Percentiles rank a stretch among this genome's conserved stretches.
phyloP scores from a whole-genome alignment of 208 protist species.

The Strigomonas culicis region DNA sequence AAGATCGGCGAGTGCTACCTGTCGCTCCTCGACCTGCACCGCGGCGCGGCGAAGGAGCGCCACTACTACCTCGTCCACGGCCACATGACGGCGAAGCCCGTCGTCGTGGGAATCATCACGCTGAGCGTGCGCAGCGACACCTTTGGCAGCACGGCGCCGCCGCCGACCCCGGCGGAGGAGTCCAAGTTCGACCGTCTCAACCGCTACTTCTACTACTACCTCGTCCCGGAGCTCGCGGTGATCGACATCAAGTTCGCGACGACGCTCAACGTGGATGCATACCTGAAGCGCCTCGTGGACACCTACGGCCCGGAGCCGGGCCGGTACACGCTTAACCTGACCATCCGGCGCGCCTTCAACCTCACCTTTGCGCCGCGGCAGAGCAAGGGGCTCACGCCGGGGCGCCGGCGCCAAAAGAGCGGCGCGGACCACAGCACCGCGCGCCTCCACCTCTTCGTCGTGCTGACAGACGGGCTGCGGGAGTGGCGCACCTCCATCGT shows the following conservation, averaged over 20 bases:
- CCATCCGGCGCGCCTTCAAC: conserved; percentile 39
- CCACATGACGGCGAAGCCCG: conserved; percentile 25
- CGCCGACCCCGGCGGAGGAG: conserved; percentile 32
- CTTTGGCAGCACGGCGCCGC: conserved; percentile 40
- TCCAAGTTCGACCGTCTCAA: conserved; percentile 43
- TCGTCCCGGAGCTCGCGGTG: conserved; percentile 44
- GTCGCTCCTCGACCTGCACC: conserved; percentile 51
- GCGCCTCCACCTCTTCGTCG: conserved; percentile 22
- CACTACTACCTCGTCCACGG: conserved; percentile 65
- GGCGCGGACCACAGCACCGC: neutral
- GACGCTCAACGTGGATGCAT: conserved; percentile 59
- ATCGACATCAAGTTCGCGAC: conserved; percentile 60
- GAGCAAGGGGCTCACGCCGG: neutral
- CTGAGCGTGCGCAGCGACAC: conserved; percentile 43
- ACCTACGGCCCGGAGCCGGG: conserved; percentile 78
- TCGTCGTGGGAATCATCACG: conserved; percentile 60
- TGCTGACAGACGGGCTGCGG: conserved; percentile 44
- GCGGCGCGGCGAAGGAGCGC: conserved; percentile 39
- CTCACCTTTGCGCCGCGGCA: neutral
- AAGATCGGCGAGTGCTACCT: conserved; percentile 59
- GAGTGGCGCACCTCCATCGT: conserved; percentile 49
- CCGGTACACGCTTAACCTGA: conserved; percentile 41
- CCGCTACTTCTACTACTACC: conserved; percentile 73
- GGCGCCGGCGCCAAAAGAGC: neutral
- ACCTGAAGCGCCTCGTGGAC: conserved; percentile 50